Percentiles rank a stretch among this genome's conserved stretches.
Evolutionary conservation across 352 stramenopile species (phyloP).

Genomic region (Phytophthora pseudosyringae): DNA sequence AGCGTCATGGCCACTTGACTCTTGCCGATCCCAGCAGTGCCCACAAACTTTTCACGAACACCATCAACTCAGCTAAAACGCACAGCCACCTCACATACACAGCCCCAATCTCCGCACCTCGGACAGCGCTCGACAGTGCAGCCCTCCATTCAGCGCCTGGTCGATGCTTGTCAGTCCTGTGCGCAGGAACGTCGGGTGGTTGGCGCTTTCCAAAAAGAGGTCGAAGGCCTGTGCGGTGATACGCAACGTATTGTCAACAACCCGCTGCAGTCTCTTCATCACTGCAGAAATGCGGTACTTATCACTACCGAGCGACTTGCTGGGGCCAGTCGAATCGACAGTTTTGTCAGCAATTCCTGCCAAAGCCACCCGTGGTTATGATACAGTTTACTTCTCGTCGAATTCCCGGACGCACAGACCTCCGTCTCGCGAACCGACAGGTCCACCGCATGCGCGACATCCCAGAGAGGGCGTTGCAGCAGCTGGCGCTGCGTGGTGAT

Average conservation of each 20-base stretch:
- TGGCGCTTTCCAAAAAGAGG: slow-evolving; percentile 77
- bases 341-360: slow-evolving; percentile 59
- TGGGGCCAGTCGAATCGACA: slow-evolving; percentile 65
- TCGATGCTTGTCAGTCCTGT: slow-evolving; percentile 70
- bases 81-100: slow-evolving; percentile 1
- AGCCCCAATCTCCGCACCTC: slow-evolving; percentile 41
- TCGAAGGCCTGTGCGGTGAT: slow-evolving; percentile 63
- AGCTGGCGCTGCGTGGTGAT: slow-evolving; percentile 63
- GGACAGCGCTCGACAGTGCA: slow-evolving; percentile 60
- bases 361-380: slow-evolving; percentile 13
- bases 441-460: slow-evolving; percentile 69
- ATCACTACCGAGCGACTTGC: slow-evolving; percentile 44
- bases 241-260: slow-evolving; percentile 3
- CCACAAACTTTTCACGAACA: slow-evolving; percentile 58
- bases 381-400: not conserved
- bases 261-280: not conserved
- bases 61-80: slow-evolving; percentile 9
- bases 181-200: slow-evolving; percentile 68
- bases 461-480: slow-evolving; percentile 58
- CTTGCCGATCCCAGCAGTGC: slow-evolving; percentile 77
- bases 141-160: slow-evolving; percentile 63
- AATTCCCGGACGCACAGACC: slow-evolving; percentile 34
- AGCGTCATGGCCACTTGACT: slow-evolving; percentile 81
- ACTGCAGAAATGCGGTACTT: not conserved
- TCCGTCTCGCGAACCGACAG: slow-evolving; percentile 64